Evolutionary conservation across 2,329 filamentous ascomycete species (phyloP).

Genomic region (Chaetomiaceae sp.): DNA sequence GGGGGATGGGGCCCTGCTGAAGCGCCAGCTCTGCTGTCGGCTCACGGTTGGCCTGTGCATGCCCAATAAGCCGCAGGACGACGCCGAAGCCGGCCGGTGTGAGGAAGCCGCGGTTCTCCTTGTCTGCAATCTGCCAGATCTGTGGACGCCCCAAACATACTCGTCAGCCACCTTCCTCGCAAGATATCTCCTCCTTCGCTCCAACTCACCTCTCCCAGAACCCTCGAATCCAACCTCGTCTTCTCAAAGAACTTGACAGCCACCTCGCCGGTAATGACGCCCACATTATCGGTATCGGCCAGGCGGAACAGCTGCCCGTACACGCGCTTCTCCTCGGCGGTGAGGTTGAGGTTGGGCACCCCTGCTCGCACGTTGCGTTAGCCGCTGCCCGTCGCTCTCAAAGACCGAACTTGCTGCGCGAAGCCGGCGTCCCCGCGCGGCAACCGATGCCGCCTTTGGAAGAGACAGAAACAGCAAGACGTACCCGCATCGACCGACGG

Average conservation of each 20-base stretch:
- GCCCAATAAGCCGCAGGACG: slow-evolving; percentile 88
- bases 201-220: slow-evolving; percentile 75
- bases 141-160: slow-evolving; percentile 33
- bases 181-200: too few relatives aligned
- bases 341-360: slow-evolving; percentile 73
- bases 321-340: slow-evolving; percentile 83
- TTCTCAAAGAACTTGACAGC: slow-evolving; percentile 98
- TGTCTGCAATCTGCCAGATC: slow-evolving; percentile 99
- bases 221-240: slow-evolving; percentile 77
- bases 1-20: slow-evolving; percentile 80
- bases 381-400: not conserved
- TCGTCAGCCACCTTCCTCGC: not conserved
- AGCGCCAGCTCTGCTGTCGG: slow-evolving; percentile 77
- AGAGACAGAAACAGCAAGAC: slow-evolving; percentile 16
- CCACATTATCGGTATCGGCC: slow-evolving; percentile 84
- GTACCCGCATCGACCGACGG: slow-evolving; percentile 25
- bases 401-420: too few relatives aligned
- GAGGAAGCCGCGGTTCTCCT: slow-evolving; percentile 88
- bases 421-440: too few relatives aligned
- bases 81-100: slow-evolving; percentile 90
- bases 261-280: slow-evolving; percentile 90
- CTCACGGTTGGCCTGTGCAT: slow-evolving; percentile 82
- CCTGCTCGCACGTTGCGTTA: slow-evolving; percentile 32
- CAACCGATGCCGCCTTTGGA: not conserved
- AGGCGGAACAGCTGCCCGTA: slow-evolving; percentile 91